These are phyloP conservation scores for Collariella sp. DNA, from an alignment of 495 filamentous ascomycete genomes.

Conservation along the genomic window DNA sequence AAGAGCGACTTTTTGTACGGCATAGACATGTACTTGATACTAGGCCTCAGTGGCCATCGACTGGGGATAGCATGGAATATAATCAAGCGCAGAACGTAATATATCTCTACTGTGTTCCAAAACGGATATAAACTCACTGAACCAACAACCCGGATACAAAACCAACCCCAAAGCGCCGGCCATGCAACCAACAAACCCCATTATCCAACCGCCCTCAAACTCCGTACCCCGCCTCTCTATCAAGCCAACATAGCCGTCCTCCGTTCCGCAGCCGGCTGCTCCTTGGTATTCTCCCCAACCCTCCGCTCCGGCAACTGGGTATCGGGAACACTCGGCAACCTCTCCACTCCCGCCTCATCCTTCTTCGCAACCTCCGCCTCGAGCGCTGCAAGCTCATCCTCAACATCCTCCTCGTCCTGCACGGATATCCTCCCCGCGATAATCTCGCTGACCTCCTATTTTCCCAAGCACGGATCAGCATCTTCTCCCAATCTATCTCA, in stretches of 20 bases:
- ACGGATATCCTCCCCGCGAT: slow-evolving; percentile 76
- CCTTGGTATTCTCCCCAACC: slow-evolving; percentile 14
- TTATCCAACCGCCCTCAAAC: not conserved
- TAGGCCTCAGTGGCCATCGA: not conserved
- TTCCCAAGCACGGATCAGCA: not conserved
- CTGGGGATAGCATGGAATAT: not conserved
- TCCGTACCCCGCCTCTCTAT: not conserved
- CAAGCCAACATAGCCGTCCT: slow-evolving; percentile 42
- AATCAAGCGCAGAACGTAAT: too few relatives aligned
- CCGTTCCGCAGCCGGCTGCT: slow-evolving; percentile 18
- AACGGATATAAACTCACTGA: not conserved
- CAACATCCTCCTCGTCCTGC: slow-evolving; percentile 95
- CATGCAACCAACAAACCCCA: not conserved
- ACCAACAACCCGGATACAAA: not conserved
- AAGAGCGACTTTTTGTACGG: not conserved
- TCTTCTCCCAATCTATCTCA: too few relatives aligned
- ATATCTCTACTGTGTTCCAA: not conserved
- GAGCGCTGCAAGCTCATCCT: slow-evolving; percentile 81
- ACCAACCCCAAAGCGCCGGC: slow-evolving; percentile 1
- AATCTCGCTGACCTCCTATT: slow-evolving; percentile 82
- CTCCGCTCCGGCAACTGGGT: slow-evolving; percentile 30
- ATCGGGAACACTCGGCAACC: slow-evolving; percentile 54
- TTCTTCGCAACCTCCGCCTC: slow-evolving; percentile 50
- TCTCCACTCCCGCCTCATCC: not conserved
- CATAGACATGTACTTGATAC: not conserved